These are phyloP conservation scores for Septoria linicola DNA, from an alignment of 2,329 filamentous ascomycete species.

Conservation along the genomic window DNA sequence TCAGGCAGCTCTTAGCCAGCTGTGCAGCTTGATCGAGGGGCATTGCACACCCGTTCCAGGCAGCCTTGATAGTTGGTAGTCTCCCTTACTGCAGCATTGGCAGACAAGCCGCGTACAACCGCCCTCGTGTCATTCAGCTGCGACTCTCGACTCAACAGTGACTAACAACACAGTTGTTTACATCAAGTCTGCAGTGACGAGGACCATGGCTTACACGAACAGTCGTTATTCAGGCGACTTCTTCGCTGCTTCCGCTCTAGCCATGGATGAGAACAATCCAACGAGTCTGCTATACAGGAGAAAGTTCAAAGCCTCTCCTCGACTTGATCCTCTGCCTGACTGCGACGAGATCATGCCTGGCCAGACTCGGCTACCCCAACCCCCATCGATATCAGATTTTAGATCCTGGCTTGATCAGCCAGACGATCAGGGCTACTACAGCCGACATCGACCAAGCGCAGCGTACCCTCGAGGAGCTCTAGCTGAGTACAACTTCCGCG, in stretches of 20 bases:
- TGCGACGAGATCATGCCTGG: neutral
- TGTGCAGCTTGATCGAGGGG: conserved; percentile 13
- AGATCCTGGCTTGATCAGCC: neutral
- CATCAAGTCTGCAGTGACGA: too few relatives aligned
- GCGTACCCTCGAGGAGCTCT: too few relatives aligned
- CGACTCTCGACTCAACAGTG: too few relatives aligned
- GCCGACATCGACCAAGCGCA: too few relatives aligned
- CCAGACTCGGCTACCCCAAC: neutral
- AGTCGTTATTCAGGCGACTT: too few relatives aligned
- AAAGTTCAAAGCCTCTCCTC: too few relatives aligned
- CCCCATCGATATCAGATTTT: neutral
- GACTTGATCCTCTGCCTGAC: neutral
- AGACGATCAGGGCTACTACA: neutral
- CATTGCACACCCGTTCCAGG: neutral
- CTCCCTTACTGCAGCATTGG: neutral
- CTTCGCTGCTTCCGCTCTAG: too few relatives aligned
- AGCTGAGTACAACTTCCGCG: neutral
- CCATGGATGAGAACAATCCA: too few relatives aligned
- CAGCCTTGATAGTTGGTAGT: neutral
- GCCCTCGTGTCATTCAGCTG: neutral
- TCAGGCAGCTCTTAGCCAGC: conserved; percentile 6
- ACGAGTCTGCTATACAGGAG: too few relatives aligned
- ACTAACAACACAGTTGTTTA: too few relatives aligned
- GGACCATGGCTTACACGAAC: too few relatives aligned
- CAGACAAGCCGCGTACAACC: neutral